Conservation (phyloP, 805 yeast genomes). For the Zygosaccharomyces pseudorouxii region DNA sequence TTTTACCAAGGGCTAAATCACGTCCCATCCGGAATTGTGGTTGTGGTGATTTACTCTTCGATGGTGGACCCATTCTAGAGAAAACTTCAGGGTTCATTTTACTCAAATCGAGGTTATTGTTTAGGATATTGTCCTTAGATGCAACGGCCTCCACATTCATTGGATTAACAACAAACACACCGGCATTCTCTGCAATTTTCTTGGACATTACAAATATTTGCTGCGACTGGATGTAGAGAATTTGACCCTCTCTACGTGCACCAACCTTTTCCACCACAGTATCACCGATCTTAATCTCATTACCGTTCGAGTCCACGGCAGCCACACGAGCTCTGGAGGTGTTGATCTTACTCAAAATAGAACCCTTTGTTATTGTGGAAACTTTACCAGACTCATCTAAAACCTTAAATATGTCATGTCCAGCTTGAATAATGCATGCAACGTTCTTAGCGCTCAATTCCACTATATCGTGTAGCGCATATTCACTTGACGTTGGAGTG, state of each 20-base stretch:
- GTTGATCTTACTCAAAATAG: slow-evolving; percentile 77
- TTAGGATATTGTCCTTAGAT: slow-evolving; percentile 64
- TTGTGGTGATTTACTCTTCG: slow-evolving; percentile 38
- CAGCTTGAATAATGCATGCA: slow-evolving; percentile 87
- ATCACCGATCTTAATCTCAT: slow-evolving; percentile 84
- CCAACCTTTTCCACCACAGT: slow-evolving; percentile 82
- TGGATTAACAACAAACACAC: slow-evolving; percentile 80
- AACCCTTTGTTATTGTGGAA: slow-evolving; percentile 64
- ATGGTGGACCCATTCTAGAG: slow-evolving; percentile 51
- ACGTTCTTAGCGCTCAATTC: slow-evolving; percentile 80
- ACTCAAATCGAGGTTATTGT: slow-evolving; percentile 55
- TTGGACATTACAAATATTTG: slow-evolving; percentile 76
- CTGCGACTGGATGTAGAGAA: slow-evolving; percentile 80
- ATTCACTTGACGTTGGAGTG: slow-evolving; percentile 67
- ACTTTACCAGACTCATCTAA: slow-evolving; percentile 78
- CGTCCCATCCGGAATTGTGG: slow-evolving; percentile 64
- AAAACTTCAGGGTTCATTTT: slow-evolving; percentile 76
- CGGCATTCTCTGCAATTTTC: slow-evolving; percentile 76
- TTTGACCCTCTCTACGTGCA: slow-evolving; percentile 82
- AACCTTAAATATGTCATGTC: slow-evolving; percentile 77
- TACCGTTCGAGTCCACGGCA: slow-evolving; percentile 81
- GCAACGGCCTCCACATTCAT: slow-evolving; percentile 77
- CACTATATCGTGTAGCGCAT: slow-evolving; percentile 84
- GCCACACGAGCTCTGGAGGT: slow-evolving; percentile 70
- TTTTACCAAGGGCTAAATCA: slow-evolving; percentile 74